Percentiles rank a stretch among this genome's conserved stretches.
These are phyloP conservation scores for Diacronema lutheri DNA, from an alignment of 78 protist genomes.

Conservation along the genomic window DNA sequence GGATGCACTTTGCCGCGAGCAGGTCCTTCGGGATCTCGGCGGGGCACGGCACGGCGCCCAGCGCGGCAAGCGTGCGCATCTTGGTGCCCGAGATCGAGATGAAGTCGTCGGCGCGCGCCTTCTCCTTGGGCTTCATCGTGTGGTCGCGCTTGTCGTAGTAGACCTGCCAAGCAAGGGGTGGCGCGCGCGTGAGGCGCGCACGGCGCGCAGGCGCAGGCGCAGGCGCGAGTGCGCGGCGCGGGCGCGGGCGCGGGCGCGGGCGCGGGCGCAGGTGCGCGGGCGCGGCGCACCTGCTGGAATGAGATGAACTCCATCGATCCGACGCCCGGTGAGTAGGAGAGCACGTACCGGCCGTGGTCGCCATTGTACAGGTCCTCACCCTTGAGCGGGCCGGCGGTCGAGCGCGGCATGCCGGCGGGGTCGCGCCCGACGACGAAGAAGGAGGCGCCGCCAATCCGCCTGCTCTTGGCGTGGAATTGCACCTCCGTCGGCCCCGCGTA, in stretches of 20 bases:
- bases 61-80: conserved; percentile 38
- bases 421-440: conserved; percentile 53
- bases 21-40: neutral
- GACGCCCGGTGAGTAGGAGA: conserved; percentile 41
- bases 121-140: conserved; percentile 3
- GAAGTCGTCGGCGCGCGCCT: conserved; percentile 11
- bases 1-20: conserved; percentile 22
- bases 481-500: conserved; percentile 59
- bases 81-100: conserved; percentile 39
- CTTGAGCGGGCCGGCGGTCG: neutral
- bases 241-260: too few relatives aligned
- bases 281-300: neutral
- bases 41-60: conserved; percentile 39
- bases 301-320: conserved; percentile 34
- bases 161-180: neutral
- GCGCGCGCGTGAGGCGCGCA: too few relatives aligned
- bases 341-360: conserved; percentile 49
- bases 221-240: too few relatives aligned
- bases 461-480: conserved; percentile 48
- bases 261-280: too few relatives aligned
- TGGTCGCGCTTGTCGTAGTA: conserved; percentile 27
- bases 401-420: conserved; percentile 48
- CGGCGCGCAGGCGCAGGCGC: too few relatives aligned
- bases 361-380: conserved; percentile 16
- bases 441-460: conserved; percentile 42